phyloP scores from a whole-genome alignment of 306 rosid genomes.

The Coriaria nepalensis region DNA sequence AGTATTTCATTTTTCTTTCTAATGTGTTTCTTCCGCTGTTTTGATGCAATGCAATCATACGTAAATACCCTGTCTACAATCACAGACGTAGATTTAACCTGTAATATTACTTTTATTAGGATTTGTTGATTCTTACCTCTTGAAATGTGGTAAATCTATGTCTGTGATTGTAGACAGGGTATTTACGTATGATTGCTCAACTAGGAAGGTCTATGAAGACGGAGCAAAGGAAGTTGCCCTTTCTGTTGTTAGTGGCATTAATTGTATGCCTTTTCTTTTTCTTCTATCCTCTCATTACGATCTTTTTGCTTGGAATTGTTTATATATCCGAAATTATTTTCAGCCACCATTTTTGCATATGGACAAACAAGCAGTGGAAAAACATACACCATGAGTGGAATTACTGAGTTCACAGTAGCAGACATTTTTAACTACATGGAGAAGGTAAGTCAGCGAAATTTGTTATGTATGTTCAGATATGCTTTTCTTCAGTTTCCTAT shows the following conservation, averaged over 20 bases:
- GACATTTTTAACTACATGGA: constrained; percentile 31
- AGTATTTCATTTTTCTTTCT: too few species aligned
- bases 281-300: constrained; percentile 1
- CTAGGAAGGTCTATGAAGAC: constrained; percentile 75
- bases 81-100: neutral
- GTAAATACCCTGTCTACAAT: constrained; percentile 60
- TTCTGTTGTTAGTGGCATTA: constrained; percentile 71
- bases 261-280: constrained; percentile 49
- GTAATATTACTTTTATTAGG: neutral
- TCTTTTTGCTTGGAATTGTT: neutral
- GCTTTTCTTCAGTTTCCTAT: neutral
- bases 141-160: constrained; percentile 15
- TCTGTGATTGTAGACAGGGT: constrained; percentile 40
- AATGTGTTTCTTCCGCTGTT: too few species aligned
- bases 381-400: constrained; percentile 3
- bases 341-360: constrained; percentile 4
- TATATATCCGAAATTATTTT: neutral
- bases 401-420: neutral
- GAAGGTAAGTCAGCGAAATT: constrained; percentile 34
- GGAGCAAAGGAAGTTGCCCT: constrained; percentile 71
- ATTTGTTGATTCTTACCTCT: neutral
- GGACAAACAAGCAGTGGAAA: constrained; percentile 6
- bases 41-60: constrained; percentile 27
- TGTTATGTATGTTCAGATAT: neutral
- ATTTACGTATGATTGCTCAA: constrained; percentile 60